phyloP scores from a whole-genome alignment of 2,329 filamentous ascomycete species.

The Erysiphe pulchra region DNA sequence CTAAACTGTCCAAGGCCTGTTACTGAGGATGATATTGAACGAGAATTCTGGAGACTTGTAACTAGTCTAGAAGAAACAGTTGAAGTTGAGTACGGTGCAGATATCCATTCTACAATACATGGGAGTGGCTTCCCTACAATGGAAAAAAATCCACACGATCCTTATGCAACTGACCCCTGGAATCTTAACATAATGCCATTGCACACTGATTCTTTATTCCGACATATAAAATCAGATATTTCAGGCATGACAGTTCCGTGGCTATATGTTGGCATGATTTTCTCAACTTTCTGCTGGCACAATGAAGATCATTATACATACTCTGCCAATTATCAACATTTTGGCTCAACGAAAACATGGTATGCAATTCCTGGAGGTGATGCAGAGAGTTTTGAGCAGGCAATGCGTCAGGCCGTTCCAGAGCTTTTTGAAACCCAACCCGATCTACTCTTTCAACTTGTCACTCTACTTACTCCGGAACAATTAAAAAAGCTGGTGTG shows the following conservation, averaged over 20 bases:
- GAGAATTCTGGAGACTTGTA: slow-evolving; percentile 89
- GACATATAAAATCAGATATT: slow-evolving; percentile 93
- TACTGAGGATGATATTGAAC: slow-evolving; percentile 85
- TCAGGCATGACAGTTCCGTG: slow-evolving; percentile 98
- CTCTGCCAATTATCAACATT: slow-evolving; percentile 94
- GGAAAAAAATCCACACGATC: slow-evolving; percentile 67
- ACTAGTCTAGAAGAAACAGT: slow-evolving; percentile 86
- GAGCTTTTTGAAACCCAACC: slow-evolving; percentile 94
- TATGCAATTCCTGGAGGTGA: slow-evolving; percentile 91
- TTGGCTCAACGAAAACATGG: slow-evolving; percentile 96
- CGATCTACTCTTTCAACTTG: slow-evolving; percentile 84
- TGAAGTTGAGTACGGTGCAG: slow-evolving; percentile 92
- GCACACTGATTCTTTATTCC: slow-evolving; percentile 74
- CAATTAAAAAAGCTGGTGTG: slow-evolving; percentile 84
- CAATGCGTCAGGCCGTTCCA: slow-evolving; percentile 84
- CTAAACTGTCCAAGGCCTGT: slow-evolving; percentile 59
- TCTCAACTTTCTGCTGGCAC: slow-evolving; percentile 98
- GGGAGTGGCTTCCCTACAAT: slow-evolving; percentile 91
- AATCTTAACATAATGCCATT: slow-evolving; percentile 85
- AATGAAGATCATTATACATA: slow-evolving; percentile 97
- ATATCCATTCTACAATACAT: slow-evolving; percentile 94
- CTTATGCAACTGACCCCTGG: slow-evolving; percentile 79
- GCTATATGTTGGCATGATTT: slow-evolving; percentile 98
- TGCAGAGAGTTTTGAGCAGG: slow-evolving; percentile 79
- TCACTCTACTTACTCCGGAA: slow-evolving; percentile 84